Conservation (phyloP, 2,329 filamentous ascomycete species). For the Colletotrichum musae region DNA sequence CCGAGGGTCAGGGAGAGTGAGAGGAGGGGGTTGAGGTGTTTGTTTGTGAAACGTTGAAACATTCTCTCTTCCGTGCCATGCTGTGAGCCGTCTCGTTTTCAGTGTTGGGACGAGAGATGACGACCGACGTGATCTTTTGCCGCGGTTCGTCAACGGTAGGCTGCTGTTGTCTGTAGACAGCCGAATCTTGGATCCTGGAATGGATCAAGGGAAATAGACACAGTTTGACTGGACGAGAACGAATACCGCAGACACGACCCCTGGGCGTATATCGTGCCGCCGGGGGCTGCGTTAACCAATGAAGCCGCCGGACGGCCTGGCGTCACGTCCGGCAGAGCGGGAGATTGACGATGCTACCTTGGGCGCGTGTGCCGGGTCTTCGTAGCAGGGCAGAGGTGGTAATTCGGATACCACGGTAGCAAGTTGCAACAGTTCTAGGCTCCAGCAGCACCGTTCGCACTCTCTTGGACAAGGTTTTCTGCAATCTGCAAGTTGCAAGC, state of each 20-base stretch:
- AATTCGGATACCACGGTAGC: too few relatives aligned
- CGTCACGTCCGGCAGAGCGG: slow-evolving; percentile 23
- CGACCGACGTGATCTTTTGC: too few relatives aligned
- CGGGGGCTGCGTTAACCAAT: slow-evolving; percentile 13
- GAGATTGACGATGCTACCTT: slow-evolving; percentile 12
- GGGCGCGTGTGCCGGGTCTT: not conserved
- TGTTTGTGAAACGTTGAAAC: slow-evolving; percentile 24
- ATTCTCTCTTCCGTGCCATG: not conserved
- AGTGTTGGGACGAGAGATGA: too few relatives aligned
- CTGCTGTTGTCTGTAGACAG: too few relatives aligned
- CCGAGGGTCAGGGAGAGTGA: not conserved
- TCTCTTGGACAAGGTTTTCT: not conserved
- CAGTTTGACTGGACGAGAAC: slow-evolving; percentile 10
- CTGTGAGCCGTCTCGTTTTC: too few relatives aligned
- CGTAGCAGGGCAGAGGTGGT: too few relatives aligned
- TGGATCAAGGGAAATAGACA: too few relatives aligned
- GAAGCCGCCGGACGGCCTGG: slow-evolving; percentile 8
- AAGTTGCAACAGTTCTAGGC: too few relatives aligned
- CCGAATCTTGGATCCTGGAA: too few relatives aligned
- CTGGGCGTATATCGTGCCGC: not conserved
- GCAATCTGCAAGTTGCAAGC: not conserved
- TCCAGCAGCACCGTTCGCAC: not conserved
- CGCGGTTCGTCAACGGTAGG: too few relatives aligned
- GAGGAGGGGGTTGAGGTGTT: not conserved
- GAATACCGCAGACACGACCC: not conserved